phyloP scores from a whole-genome alignment of 257 asterid genomes.

The Solanum bukasovii region DNA sequence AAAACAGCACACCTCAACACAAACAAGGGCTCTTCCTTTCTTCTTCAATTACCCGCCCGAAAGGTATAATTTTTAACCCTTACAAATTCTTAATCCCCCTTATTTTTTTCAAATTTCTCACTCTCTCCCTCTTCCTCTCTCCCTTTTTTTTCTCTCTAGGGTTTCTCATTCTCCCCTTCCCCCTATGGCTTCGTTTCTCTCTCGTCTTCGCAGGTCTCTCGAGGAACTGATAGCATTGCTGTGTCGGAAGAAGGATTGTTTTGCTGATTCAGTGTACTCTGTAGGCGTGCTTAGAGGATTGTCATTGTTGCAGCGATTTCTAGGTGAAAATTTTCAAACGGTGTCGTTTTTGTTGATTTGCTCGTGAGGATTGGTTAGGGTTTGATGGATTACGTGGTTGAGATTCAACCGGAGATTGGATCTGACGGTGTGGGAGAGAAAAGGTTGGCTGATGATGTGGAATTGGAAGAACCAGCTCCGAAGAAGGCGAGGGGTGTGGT shows the following conservation, averaged over 20 bases:
- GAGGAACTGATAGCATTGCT: not conserved
- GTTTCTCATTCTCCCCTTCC: not conserved
- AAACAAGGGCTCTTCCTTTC: not conserved
- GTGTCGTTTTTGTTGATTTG: conserved; percentile 20
- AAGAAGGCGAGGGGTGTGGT: conserved; percentile 13
- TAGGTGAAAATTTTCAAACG: not conserved
- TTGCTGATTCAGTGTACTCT: not conserved
- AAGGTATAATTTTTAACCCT: not conserved
- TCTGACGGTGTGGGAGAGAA: conserved; percentile 44
- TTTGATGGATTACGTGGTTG: conserved; percentile 25
- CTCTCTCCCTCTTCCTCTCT: not conserved
- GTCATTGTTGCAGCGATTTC: not conserved
- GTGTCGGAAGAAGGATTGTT: not conserved
- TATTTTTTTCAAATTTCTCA: not conserved
- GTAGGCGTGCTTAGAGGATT: not conserved
- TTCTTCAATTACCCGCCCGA: not conserved
- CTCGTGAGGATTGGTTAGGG: not conserved
- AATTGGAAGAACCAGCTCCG: conserved; percentile 12
- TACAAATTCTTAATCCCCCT: not conserved
- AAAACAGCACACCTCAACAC: not conserved
- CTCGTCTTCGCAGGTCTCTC: conserved; percentile 42
- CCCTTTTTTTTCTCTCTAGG: not conserved
- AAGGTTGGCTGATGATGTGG: conserved; percentile 48
- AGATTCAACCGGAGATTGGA: conserved; percentile 4
- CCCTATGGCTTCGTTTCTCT: conserved; percentile 30